Percentiles rank a stretch among this genome's conserved stretches.
Evolutionary conservation across 345 rosid species (phyloP).

Genomic region (Lenwebbia sp.): DNA sequence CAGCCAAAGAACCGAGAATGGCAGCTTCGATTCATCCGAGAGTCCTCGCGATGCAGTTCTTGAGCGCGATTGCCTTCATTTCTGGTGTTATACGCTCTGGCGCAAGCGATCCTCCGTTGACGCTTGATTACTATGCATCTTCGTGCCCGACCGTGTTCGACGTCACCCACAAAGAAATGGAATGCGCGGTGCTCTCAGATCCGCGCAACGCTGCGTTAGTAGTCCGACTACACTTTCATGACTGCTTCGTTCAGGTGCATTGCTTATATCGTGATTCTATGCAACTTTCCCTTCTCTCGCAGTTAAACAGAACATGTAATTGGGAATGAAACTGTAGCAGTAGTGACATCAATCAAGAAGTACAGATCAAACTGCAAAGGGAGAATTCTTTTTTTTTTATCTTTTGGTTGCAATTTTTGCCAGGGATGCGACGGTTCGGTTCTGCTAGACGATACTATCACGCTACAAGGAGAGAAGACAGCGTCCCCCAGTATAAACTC

Average conservation of each 20-base stretch:
- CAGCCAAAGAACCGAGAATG: neutral
- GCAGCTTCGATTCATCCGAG: neutral
- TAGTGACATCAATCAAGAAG: neutral
- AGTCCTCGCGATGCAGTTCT: neutral
- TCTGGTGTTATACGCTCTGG: neutral
- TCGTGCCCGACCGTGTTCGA: constrained; percentile 66
- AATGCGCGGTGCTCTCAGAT: constrained; percentile 70
- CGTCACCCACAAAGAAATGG: constrained; percentile 67
- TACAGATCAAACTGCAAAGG: neutral
- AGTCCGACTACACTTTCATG: constrained; percentile 77
- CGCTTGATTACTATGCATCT: constrained; percentile 60
- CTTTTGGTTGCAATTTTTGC: neutral
- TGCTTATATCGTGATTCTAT: neutral
- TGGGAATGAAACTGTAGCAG: neutral
- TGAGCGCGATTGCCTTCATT: constrained; percentile 7
- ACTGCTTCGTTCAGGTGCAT: constrained; percentile 83
- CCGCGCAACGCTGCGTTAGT: constrained; percentile 78
- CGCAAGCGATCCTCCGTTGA: constrained; percentile 39
- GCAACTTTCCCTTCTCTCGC: neutral
- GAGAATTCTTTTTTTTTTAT: neutral
- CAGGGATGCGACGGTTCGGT: constrained; percentile 94
- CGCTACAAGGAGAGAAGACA: constrained; percentile 62
- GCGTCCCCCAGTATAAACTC: constrained; percentile 51
- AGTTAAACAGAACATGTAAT: neutral
- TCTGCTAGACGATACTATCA: constrained; percentile 67